Conservation (phyloP, 2,329 filamentous ascomycete genomes). For the Alternaria sp. region DNA sequence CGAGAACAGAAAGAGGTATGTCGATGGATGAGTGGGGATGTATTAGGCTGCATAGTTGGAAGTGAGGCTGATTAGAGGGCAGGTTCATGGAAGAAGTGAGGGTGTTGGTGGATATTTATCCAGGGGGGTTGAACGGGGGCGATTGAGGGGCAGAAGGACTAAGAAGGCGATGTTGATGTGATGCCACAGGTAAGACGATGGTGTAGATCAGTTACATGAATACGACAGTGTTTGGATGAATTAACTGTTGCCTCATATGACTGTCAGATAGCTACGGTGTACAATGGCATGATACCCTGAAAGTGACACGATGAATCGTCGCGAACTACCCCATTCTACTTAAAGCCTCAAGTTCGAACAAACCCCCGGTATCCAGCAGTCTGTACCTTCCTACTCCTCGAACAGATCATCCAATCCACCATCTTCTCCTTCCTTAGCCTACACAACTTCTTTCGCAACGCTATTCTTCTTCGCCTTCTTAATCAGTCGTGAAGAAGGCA, state of each 20-base stretch:
- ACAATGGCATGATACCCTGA: accelerated
- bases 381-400: background rate
- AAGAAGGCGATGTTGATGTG: too few species aligned
- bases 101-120: too few species aligned
- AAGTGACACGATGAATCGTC: background rate
- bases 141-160: too few species aligned
- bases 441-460: background rate
- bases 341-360: background rate
- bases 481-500: background rate
- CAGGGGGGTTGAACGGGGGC: too few species aligned
- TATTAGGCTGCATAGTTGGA: too few species aligned
- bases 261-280: background rate
- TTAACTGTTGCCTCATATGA: background rate
- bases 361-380: background rate
- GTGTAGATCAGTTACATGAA: background rate
- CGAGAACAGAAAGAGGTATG: too few species aligned
- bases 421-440: background rate
- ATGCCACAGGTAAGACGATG: too few species aligned
- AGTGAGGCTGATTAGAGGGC: too few species aligned
- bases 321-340: background rate
- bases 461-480: background rate
- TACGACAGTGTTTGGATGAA: background rate
- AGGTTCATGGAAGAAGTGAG: too few species aligned
- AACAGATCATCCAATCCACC: background rate
- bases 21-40: too few species aligned